Conservation (phyloP, 345 rosid genomes). For the Isatis tinctoria region DNA sequence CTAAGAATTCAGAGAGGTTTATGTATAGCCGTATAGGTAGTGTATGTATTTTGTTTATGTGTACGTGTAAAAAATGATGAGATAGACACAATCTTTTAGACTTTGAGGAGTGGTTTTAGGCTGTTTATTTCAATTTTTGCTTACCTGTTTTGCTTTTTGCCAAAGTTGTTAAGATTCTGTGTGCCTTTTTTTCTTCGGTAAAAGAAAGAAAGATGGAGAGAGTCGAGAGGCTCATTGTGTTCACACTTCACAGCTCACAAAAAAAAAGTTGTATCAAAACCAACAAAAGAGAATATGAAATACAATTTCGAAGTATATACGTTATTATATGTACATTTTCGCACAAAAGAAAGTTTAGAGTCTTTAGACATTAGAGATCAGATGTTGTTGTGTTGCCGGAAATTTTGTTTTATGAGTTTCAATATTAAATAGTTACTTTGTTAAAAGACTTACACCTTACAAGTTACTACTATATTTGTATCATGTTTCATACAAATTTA, state of each 20-base stretch:
- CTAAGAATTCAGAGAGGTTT: slow-evolving; percentile 25
- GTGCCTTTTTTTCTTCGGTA: not conserved
- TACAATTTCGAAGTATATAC: too few species aligned
- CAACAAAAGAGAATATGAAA: not conserved
- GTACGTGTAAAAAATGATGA: slow-evolving; percentile 14
- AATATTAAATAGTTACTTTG: too few species aligned
- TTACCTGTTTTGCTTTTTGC: slow-evolving; percentile 16
- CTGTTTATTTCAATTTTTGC: slow-evolving; percentile 21
- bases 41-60: not conserved
- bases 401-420: too few species aligned
- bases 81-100: slow-evolving; percentile 16
- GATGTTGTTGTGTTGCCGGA: too few species aligned
- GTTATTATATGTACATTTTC: too few species aligned
- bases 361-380: too few species aligned
- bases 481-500: too few species aligned
- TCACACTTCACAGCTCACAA: slow-evolving; percentile 9
- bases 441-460: too few species aligned
- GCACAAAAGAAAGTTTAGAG: too few species aligned
- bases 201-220: not conserved
- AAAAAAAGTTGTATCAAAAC: not conserved
- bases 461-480: too few species aligned
- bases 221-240: not conserved
- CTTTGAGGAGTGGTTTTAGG: slow-evolving; percentile 28
- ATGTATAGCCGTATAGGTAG: not conserved
- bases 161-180: slow-evolving; percentile 4